Base-by-base conservation (phyloP, 805 yeast species). In the Tetrapisispora fleetii region DNA sequence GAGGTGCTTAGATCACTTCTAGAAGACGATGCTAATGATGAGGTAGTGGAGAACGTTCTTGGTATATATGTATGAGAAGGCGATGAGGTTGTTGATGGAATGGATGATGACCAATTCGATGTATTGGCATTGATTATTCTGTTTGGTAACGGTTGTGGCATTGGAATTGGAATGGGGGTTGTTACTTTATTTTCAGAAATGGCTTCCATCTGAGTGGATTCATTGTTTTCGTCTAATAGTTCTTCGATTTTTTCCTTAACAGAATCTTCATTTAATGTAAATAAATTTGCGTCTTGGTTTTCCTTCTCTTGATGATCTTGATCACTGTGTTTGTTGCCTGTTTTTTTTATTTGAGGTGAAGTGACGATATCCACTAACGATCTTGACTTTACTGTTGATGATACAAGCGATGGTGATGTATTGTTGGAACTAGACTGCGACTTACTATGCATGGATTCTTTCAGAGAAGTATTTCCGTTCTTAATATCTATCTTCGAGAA, bases 361-460 rank as follows among this genome's bases (percentile, higher is more conserved):
- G 46, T 51, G 0, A 61, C 64, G 48, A 60, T 58, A n/a, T 59
- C 62, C 2, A 60, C 51, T 60, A 59, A 55, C 2, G 63, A 60
- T 43, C 57, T 55, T 37, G 54, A 51, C 46, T 55, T 60, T 21
- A 33, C n/a, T 21, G 39, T 44, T 13, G 46, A 24, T 21, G 18
- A 24, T 30, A 41, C 19, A n/a, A 17, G 5, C 10, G 40, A 40
- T 10, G 35, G 18, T 22, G 19, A 19, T 10, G 21, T 17, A 11
- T 9, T 18, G n/a, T 9, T 19, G 14, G 18, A 4, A 18, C 21
- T 11, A 2, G 21, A 3, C 10, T 19, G 21, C 13, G 28, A 28
- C 19, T 11, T 18, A 30, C 18, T 41, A 18, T 18, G 28, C 6
- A 41, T 11, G 8, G 28, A 16, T 19, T 41, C 44, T 19, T 24